Evolutionary conservation across 441 rosid species (phyloP).

Genomic region (Euphorbia neoarborescens): DNA sequence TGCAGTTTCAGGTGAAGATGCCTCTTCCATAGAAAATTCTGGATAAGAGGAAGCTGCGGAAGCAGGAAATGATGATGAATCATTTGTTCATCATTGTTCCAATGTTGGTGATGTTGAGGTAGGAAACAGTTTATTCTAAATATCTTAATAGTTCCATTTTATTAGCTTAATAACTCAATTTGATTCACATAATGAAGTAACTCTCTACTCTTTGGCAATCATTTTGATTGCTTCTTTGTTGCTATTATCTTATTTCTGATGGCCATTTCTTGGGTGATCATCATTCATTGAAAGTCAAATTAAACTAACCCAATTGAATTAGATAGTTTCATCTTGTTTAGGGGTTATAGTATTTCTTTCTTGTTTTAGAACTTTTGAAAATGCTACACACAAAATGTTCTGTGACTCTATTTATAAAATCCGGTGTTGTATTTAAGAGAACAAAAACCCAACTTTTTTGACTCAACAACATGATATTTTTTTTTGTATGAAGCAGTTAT

Average conservation of each 20-base stretch:
- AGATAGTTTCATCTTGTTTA: neutral
- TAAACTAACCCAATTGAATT: neutral
- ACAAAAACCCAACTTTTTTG: neutral
- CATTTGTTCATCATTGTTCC: constrained; percentile 76
- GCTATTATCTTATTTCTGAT: neutral
- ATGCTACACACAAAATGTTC: neutral
- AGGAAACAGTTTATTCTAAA: constrained; percentile 5
- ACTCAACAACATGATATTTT: neutral
- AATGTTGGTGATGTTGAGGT: constrained; percentile 96
- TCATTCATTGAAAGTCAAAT: neutral
- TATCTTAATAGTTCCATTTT: neutral
- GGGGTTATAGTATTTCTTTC: neutral
- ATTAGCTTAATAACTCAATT: neutral
- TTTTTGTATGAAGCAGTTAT: neutral
- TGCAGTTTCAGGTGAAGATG: constrained; percentile 53
- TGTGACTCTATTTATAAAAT: neutral
- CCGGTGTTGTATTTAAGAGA: neutral
- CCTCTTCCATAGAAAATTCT: constrained; percentile 47
- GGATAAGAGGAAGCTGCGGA: constrained; percentile 61
- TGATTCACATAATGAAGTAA: neutral
- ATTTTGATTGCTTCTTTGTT: neutral
- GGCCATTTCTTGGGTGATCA: neutral
- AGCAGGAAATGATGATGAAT: constrained; percentile 69
- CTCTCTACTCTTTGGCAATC: neutral
- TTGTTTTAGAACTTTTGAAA: neutral